Conservation (phyloP, 768 basidiomycete species). For the Phaeotremella fagi region DNA sequence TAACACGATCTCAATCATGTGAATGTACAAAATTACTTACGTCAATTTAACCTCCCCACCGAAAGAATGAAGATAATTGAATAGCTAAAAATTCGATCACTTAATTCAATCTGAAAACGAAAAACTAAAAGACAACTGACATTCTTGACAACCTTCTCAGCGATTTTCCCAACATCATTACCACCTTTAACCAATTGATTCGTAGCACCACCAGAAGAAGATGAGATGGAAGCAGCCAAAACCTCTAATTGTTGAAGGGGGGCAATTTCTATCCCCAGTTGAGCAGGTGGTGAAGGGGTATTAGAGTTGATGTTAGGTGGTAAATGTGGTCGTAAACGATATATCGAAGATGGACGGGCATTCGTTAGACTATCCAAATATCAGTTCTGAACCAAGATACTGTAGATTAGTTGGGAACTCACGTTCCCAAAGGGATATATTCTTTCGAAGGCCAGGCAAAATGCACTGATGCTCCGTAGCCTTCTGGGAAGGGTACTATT, state of each 20-base stretch:
- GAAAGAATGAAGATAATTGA: slow-evolving; percentile 49
- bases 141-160: slow-evolving; percentile 48
- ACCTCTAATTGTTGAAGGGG: slow-evolving; percentile 30
- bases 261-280: slow-evolving; percentile 44
- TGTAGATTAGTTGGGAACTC: slow-evolving; percentile 1
- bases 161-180: slow-evolving; percentile 40
- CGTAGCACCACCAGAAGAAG: slow-evolving; percentile 14
- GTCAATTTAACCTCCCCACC: slow-evolving; percentile 45
- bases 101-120: background rate
- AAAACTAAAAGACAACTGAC: slow-evolving; percentile 23
- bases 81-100: slow-evolving; percentile 28
- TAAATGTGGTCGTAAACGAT: slow-evolving; percentile 35
- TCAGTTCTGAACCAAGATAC: background rate
- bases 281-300: slow-evolving; percentile 23
- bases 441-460: slow-evolving; percentile 46
- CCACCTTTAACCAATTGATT: slow-evolving; percentile 16
- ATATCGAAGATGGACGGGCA: slow-evolving; percentile 40
- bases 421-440: slow-evolving; percentile 44
- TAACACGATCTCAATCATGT: background rate
- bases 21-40: slow-evolving; percentile 19
- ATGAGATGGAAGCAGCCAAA: slow-evolving; percentile 8
- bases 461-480: slow-evolving; percentile 46
- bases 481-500: slow-evolving; percentile 47
- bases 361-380: slow-evolving; percentile 34
- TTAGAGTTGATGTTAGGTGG: slow-evolving; percentile 9